Evolutionary conservation across 148 eudicot species (phyloP).

Genomic region (Rhododendron vialii): DNA sequence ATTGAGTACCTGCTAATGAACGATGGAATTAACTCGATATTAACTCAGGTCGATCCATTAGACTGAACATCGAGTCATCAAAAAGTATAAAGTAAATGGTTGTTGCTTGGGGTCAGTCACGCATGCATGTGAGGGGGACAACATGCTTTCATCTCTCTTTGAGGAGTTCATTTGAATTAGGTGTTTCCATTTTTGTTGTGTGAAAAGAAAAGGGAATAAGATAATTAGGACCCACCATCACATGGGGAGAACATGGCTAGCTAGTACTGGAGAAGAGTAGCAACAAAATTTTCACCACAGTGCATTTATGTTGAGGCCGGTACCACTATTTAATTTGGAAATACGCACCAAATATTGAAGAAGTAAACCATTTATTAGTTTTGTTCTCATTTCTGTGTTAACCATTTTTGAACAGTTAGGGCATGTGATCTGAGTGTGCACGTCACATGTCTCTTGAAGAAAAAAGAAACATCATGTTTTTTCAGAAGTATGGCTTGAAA

Average conservation of each 20-base stretch:
- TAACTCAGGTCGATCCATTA: neutral
- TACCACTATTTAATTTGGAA: neutral
- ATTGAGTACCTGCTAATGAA: neutral
- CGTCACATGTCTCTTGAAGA: neutral
- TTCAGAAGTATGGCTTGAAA: neutral
- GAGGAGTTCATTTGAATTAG: neutral
- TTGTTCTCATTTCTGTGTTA: neutral
- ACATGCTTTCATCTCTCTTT: conserved; percentile 3
- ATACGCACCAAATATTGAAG: neutral
- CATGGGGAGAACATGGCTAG: conserved; percentile 12
- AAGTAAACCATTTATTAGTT: neutral
- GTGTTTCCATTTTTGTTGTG: neutral
- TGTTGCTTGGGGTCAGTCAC: neutral
- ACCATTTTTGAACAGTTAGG: neutral
- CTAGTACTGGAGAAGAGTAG: neutral
- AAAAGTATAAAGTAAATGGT: neutral
- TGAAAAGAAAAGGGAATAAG: neutral
- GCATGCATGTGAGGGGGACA: conserved; percentile 17
- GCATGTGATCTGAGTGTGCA: neutral
- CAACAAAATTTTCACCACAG: neutral
- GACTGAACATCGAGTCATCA: neutral
- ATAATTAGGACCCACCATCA: neutral
- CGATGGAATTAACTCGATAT: neutral
- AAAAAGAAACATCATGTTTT: neutral
- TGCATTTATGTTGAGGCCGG: neutral